A percentile compares a stretch with the other conserved stretches of the same genome.
Conservation (phyloP, 2,329 filamentous ascomycete species). For the Colletotrichum acutatum region DNA sequence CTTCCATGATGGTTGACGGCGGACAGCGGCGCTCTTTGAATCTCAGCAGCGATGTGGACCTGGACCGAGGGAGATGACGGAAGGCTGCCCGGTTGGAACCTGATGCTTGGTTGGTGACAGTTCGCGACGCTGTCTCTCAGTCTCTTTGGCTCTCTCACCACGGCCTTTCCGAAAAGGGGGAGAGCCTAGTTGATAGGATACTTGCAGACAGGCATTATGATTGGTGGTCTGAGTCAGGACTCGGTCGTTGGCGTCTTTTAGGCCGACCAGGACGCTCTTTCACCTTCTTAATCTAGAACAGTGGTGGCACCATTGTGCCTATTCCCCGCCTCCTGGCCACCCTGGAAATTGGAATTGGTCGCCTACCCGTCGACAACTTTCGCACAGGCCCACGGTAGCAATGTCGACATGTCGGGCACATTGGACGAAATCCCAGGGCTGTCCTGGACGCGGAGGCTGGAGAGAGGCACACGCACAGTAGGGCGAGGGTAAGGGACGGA, state of each 20-base stretch:
- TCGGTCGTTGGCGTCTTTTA: conserved; percentile 33
- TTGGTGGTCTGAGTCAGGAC: conserved; percentile 36
- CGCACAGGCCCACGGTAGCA: conserved; percentile 19
- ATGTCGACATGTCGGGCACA: conserved; percentile 28
- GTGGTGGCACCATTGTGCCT: conserved; percentile 33
- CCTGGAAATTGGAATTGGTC: conserved; percentile 33
- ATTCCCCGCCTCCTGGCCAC: conserved; percentile 34
- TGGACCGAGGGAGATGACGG: conserved; percentile 15
- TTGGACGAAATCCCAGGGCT: conserved; percentile 20
- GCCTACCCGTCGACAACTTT: conserved; percentile 12
- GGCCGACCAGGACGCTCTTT: conserved; percentile 21
- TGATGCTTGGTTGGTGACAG: conserved; percentile 8
- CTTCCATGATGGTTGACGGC: background rate
- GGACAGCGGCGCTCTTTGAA: conserved; percentile 8
- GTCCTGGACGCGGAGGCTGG: conserved; percentile 14
- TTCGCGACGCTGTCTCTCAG: background rate
- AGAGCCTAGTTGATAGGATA: conserved; percentile 31
- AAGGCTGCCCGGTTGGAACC: conserved; percentile 1
- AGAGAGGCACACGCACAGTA: conserved; percentile 11
- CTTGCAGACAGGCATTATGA: background rate
- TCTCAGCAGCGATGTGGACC: conserved; percentile 3
- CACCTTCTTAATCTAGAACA: conserved; percentile 37
- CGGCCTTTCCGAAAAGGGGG: conserved; percentile 34
- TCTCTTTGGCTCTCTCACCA: conserved; percentile 8
- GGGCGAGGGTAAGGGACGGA: background rate